Evolutionary conservation across 495 filamentous ascomycete species (phyloP).

Genomic region (Talaromyces adpressus): DNA sequence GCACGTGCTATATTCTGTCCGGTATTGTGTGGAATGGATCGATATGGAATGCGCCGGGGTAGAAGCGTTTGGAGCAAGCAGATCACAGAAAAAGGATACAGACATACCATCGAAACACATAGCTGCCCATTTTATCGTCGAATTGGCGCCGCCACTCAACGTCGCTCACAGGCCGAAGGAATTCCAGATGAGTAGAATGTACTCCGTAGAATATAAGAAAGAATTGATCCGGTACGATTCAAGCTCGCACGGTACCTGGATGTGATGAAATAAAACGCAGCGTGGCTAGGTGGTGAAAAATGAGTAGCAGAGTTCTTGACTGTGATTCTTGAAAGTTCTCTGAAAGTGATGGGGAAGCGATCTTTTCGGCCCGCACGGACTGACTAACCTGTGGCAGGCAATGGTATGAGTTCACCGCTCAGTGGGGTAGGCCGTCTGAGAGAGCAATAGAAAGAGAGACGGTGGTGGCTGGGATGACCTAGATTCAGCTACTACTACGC

Average conservation of each 20-base stretch:
- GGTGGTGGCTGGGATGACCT: not conserved
- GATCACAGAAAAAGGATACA: not conserved
- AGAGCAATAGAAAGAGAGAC: not conserved
- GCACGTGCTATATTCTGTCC: not conserved
- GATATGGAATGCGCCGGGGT: not conserved
- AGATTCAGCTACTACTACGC: not conserved
- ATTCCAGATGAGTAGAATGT: not conserved
- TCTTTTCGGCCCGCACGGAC: not conserved
- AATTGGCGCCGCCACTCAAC: not conserved
- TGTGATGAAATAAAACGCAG: not conserved
- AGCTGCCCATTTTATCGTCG: slow-evolving; percentile 27
- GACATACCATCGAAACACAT: slow-evolving; percentile 39
- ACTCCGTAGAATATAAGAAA: not conserved
- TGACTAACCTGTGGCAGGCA: not conserved
- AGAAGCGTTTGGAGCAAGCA: not conserved
- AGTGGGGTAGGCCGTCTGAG: not conserved
- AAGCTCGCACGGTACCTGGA: not conserved
- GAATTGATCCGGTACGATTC: not conserved
- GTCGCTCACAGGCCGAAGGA: not conserved
- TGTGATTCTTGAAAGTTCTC: not conserved
- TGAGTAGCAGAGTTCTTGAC: not conserved
- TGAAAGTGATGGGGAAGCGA: not conserved
- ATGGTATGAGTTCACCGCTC: not conserved
- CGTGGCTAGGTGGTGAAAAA: not conserved
- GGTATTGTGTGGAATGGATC: not conserved